These are phyloP conservation scores for Leishmania martiniquensis DNA, from an alignment of 208 protist species.

Conservation along the genomic window DNA sequence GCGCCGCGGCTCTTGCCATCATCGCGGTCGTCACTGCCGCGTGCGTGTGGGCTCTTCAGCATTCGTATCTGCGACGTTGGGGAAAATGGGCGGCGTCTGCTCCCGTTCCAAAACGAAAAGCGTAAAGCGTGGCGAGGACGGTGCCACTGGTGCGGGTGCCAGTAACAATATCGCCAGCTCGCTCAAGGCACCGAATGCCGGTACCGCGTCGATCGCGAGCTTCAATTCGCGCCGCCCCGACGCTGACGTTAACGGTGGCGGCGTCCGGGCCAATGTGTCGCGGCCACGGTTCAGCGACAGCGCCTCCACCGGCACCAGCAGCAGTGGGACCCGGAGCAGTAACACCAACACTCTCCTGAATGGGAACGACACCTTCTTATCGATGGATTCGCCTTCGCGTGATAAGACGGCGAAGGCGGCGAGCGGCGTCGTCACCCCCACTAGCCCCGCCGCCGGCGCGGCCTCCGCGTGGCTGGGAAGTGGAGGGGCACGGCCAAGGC, in stretches of 20 bases:
- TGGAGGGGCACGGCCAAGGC: background rate
- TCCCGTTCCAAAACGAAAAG: slow-evolving; percentile 18
- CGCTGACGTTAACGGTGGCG: background rate
- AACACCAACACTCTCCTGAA: background rate
- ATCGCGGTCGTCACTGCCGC: background rate
- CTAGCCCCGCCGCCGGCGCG: background rate
- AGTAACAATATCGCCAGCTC: background rate
- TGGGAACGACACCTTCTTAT: background rate
- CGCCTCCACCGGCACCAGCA: slow-evolving; percentile 3
- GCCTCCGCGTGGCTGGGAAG: background rate
- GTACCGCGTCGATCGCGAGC: background rate
- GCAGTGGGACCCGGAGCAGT: background rate
- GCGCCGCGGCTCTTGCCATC: background rate
- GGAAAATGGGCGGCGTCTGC: slow-evolving; percentile 24
- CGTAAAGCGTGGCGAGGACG: background rate
- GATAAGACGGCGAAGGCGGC: background rate
- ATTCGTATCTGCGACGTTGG: background rate
- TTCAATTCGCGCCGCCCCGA: background rate
- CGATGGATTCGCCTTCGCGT: background rate
- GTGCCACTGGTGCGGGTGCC: background rate
- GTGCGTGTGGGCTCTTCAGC: background rate
- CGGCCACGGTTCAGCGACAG: background rate
- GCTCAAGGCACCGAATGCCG: background rate
- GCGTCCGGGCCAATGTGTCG: background rate
- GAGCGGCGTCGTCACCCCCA: background rate